Evolutionary conservation across 2,329 filamentous ascomycete genomes (phyloP), one percentile per base, ranked within the genome.

Genomic region (Teratosphaeria gauchensis): DNA sequence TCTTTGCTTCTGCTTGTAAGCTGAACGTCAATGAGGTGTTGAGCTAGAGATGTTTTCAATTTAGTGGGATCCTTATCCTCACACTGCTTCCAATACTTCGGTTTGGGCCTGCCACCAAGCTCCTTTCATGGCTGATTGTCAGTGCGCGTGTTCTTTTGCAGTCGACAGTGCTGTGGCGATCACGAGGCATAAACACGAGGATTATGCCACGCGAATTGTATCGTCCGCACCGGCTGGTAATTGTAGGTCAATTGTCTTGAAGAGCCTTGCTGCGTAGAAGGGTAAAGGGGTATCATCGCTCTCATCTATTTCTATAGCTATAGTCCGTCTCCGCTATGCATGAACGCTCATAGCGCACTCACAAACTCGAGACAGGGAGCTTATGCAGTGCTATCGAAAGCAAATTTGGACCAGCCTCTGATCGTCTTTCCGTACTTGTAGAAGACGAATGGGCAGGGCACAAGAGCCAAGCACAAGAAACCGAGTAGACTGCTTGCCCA

Each of bases 401-500:
- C 56, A 33, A 64, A 64, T 38, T 53, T 59, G 55, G 48, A 57
- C 61, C 32, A 35, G 19, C 38, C 48, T 48, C 60, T 51, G 12
- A 71, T 68, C 58, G 55, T 66, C 31, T 56, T 58, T 8, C 69
- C 69, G 54, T 68, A 69, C 8, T 63, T 61, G 57, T 65, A 71
- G 55, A 71, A 66, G 2, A 71, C 38, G 3, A 72, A 58, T 4
- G 69, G 68, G 5, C 63, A 62, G 3, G 69, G 69, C 21, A 68
- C 58, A 5, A 71, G 60, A 1, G 65, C 65, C 55, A 74, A 56
- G 16, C 65, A 65, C 7, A 75, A 54, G 46, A 71, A 72, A 2
- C 64, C 74, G 16, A 76, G 59, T 53, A 73, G 24, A 30, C 62
- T 67, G 8, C 64, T 71, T 4, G 68, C 73, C 68, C 72, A 72